Evolutionary conservation across 2,329 filamentous ascomycete species (phyloP).

Genomic region (Myotisia sp.): DNA sequence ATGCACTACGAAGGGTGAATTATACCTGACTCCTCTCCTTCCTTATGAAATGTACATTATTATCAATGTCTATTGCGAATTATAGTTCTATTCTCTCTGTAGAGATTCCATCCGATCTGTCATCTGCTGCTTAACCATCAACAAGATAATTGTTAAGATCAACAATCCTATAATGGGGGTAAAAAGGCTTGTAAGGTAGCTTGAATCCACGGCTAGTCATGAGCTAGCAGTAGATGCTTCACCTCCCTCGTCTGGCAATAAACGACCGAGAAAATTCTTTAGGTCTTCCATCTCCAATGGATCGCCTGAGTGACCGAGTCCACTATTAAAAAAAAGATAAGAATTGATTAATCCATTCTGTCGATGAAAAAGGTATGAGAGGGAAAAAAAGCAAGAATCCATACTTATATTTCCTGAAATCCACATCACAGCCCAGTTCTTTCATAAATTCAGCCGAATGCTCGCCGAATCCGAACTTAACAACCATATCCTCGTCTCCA

Average conservation of each 20-base stretch:
- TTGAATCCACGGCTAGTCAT: slow-evolving; percentile 5
- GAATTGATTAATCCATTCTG: neutral
- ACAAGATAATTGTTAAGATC: slow-evolving; percentile 2
- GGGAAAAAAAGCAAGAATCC: slow-evolving; percentile 21
- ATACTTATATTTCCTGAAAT: slow-evolving; percentile 62
- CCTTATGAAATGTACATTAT: no score
- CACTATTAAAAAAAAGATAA: slow-evolving; percentile 30
- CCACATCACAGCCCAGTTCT: slow-evolving; percentile 56
- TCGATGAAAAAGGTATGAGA: slow-evolving; percentile 1
- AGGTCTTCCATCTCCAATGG: slow-evolving; percentile 69
- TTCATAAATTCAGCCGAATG: slow-evolving; percentile 53
- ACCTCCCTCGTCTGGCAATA: slow-evolving; percentile 36
- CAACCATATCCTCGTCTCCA: slow-evolving; percentile 61
- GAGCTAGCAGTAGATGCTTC: slow-evolving; percentile 7
- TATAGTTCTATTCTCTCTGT: no score
- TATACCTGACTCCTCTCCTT: no score
- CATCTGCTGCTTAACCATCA: slow-evolving; percentile 1
- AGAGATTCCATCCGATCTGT: no score
- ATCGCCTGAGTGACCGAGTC: slow-evolving; percentile 62
- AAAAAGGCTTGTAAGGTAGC: slow-evolving; percentile 4
- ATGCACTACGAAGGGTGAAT: no score
- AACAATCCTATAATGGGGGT: slow-evolving; percentile 4
- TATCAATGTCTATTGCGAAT: no score
- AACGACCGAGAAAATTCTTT: slow-evolving; percentile 46
- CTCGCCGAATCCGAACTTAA: slow-evolving; percentile 54